phyloP scores from a whole-genome alignment of 208 protist genomes.

The Vickermania ingenoplastis region DNA sequence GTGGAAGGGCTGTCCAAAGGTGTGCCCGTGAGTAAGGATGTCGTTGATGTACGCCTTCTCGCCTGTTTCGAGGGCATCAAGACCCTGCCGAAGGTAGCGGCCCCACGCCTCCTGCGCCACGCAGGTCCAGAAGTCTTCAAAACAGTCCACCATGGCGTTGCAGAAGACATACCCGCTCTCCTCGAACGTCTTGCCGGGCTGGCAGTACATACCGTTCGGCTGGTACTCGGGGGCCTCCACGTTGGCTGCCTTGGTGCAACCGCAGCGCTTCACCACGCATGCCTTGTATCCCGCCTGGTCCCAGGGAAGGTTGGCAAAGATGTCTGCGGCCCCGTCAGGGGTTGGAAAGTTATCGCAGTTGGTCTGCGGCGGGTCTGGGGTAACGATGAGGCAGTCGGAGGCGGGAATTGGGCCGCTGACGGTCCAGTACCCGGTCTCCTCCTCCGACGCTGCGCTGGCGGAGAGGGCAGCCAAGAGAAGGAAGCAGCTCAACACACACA shows the following conservation, averaged over 20 bases:
- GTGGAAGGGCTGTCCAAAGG: conserved; percentile 23
- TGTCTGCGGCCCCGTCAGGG: conserved; percentile 8
- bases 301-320: conserved; percentile 27
- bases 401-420: conserved; percentile 20
- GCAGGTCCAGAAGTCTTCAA: conserved; percentile 37
- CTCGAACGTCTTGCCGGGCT: conserved; percentile 14
- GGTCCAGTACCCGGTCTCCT: conserved; percentile 1
- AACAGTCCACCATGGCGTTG: conserved; percentile 36
- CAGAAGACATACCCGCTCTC: conserved; percentile 38
- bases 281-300: conserved; percentile 16
- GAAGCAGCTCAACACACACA: too few relatives aligned
- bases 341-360: conserved; percentile 19
- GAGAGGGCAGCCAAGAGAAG: conserved; percentile 1
- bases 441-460: conserved; percentile 4
- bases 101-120: conserved; percentile 9
- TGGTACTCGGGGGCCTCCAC: conserved; percentile 10
- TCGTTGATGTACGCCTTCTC: conserved; percentile 15
- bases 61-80: background rate
- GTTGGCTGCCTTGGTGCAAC: conserved; percentile 18
- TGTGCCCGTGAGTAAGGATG: conserved; percentile 28
- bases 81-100: conserved; percentile 6
- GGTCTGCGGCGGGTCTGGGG: conserved; percentile 24
- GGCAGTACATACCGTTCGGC: conserved; percentile 30
- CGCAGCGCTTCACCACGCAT: conserved; percentile 41
- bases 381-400: conserved; percentile 28